Conservation (phyloP, 768 basidiomycete species). For the Kwoniella heveanensis region DNA sequence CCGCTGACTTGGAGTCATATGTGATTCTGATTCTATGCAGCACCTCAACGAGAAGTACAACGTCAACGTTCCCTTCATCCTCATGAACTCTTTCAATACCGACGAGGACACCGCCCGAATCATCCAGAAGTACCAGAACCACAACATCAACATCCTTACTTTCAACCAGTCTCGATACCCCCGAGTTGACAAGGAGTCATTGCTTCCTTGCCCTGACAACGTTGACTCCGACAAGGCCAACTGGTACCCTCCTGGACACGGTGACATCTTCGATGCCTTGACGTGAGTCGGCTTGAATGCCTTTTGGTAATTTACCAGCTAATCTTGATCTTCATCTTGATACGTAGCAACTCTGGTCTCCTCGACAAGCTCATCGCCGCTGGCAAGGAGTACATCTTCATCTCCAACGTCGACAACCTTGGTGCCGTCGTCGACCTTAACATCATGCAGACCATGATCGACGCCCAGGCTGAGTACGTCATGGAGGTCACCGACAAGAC, state of each 20-base stretch:
- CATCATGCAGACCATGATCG: slow-evolving; percentile 80
- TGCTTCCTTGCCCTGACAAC: slow-evolving; percentile 77
- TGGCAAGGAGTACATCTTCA: slow-evolving; percentile 96
- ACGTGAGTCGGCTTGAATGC: slow-evolving; percentile 40
- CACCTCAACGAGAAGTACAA: slow-evolving; percentile 82
- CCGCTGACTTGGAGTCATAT: not conserved
- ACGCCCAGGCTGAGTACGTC: slow-evolving; percentile 77
- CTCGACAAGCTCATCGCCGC: slow-evolving; percentile 84
- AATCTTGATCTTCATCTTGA: not conserved
- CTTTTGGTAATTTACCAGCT: not conserved
- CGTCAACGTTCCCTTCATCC: slow-evolving; percentile 92
- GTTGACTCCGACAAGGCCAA: slow-evolving; percentile 80
- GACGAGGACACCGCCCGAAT: slow-evolving; percentile 93
- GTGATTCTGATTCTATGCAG: slow-evolving; percentile 38
- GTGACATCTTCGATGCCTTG: slow-evolving; percentile 91
- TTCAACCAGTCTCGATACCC: slow-evolving; percentile 96
- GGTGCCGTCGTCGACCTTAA: slow-evolving; percentile 85
- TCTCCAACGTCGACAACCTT: slow-evolving; percentile 95
- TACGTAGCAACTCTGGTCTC: slow-evolving; percentile 78
- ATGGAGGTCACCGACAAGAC: slow-evolving; percentile 98
- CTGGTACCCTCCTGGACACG: slow-evolving; percentile 98
- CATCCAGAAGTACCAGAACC: slow-evolving; percentile 93
- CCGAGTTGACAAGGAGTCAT: slow-evolving; percentile 83
- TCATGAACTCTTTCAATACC: slow-evolving; percentile 99
- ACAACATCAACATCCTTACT: slow-evolving; percentile 83